These are phyloP conservation scores for Trichophaea hybrida DNA, from an alignment of 2,329 filamentous ascomycete species.

Conservation along the genomic window DNA sequence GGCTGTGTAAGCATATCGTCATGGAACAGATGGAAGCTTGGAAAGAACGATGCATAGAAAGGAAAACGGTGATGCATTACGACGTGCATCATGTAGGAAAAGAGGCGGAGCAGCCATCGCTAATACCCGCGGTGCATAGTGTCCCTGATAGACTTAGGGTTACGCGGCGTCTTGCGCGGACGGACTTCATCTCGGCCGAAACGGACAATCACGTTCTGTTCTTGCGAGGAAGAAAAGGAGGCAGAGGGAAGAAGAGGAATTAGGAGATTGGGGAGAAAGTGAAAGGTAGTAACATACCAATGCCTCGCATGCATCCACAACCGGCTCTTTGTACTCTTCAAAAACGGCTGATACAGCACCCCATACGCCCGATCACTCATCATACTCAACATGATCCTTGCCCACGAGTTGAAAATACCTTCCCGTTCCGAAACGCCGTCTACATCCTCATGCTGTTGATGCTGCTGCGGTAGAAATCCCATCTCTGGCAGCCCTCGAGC, in stretches of 20 bases:
- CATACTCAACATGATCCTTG: slow-evolving; percentile 26
- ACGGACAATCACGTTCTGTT: neutral
- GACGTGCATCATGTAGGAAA: neutral
- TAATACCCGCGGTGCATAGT: neutral
- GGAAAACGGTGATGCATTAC: neutral
- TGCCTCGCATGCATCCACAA: slow-evolving; percentile 25
- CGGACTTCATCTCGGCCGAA: neutral
- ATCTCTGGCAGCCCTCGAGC: slow-evolving; percentile 26
- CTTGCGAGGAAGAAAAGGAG: neutral
- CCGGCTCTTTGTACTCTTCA: slow-evolving; percentile 25
- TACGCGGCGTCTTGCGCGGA: neutral
- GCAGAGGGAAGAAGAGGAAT: neutral
- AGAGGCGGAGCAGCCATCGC: neutral
- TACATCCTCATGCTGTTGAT: slow-evolving; percentile 4
- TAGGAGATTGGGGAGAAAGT: neutral
- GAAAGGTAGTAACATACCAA: slow-evolving; percentile 21
- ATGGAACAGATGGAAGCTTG: neutral
- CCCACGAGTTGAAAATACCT: slow-evolving; percentile 26
- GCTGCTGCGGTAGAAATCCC: slow-evolving; percentile 21
- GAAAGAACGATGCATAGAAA: neutral
- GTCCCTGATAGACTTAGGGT: neutral
- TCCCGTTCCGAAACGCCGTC: slow-evolving; percentile 8
- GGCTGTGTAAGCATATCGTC: neutral
- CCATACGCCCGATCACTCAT: slow-evolving; percentile 26
- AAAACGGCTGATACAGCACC: slow-evolving; percentile 26